Evolutionary conservation across 768 basidiomycete species (phyloP).

Genomic region (Chalciporus chontae): DNA sequence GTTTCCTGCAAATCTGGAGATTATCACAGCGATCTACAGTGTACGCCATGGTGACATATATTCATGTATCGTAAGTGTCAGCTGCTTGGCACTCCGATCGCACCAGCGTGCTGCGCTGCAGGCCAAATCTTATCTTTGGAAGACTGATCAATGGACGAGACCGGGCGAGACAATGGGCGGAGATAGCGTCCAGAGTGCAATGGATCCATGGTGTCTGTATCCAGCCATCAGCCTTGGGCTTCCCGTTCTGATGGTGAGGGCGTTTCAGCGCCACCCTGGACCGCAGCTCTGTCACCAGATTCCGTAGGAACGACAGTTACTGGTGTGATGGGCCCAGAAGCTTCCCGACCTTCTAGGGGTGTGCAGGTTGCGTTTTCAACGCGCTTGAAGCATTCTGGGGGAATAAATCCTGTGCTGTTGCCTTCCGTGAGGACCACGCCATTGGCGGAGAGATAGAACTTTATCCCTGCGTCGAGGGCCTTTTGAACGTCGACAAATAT

Average conservation of each 20-base stretch:
- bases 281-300: neutral
- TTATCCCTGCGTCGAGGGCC: slow-evolving; percentile 63
- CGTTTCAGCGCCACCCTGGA: neutral
- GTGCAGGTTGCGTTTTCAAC: slow-evolving; percentile 49
- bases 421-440: slow-evolving; percentile 89
- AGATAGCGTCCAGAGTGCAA: neutral
- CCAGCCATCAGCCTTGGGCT: neutral
- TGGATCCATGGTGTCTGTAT: neutral
- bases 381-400: slow-evolving; percentile 60
- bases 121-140: neutral
- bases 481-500: slow-evolving; percentile 78
- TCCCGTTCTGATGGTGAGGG: neutral
- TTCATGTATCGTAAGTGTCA: no score
- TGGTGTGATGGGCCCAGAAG: neutral
- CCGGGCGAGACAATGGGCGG: neutral
- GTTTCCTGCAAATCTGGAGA: no score
- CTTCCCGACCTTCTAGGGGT: slow-evolving; percentile 23
- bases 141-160: neutral
- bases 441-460: slow-evolving; percentile 78
- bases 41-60: no score
- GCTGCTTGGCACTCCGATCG: no score
- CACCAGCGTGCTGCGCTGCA: no score
- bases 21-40: no score
- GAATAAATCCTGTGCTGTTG: slow-evolving; percentile 56
- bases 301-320: neutral